Evolutionary conservation across 2,329 filamentous ascomycete genomes (phyloP).

Genomic region (Acephala macrosclerotiorum): DNA sequence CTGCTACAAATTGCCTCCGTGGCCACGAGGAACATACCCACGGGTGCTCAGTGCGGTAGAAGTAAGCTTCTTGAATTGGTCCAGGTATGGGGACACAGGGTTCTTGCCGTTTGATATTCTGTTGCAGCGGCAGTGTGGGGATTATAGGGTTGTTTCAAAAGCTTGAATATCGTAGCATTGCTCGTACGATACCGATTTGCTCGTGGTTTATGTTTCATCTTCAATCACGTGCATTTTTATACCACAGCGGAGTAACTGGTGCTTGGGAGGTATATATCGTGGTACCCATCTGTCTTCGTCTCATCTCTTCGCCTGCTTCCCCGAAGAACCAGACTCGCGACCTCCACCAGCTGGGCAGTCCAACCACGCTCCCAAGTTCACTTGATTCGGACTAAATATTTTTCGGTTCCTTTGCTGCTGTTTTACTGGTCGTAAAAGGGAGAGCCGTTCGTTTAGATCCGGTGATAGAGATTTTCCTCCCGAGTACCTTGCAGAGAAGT

Average conservation of each 20-base stretch:
- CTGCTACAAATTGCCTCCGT: slow-evolving; percentile 15
- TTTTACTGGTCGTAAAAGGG: slow-evolving; percentile 6
- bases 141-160: slow-evolving; percentile 12
- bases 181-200: neutral
- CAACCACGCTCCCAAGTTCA: neutral
- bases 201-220: slow-evolving; percentile 12
- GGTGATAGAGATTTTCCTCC: slow-evolving; percentile 6
- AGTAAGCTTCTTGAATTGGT: slow-evolving; percentile 8
- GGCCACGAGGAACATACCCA: neutral
- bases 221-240: slow-evolving; percentile 2
- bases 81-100: neutral
- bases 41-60: slow-evolving; percentile 4
- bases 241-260: neutral
- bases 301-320: neutral
- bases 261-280: slow-evolving; percentile 1
- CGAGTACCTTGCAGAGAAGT: neutral
- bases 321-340: neutral
- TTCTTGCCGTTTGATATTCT: slow-evolving; percentile 7
- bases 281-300: slow-evolving; percentile 5
- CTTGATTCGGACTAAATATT: neutral
- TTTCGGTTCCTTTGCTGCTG: neutral
- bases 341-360: neutral
- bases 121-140: slow-evolving; percentile 11
- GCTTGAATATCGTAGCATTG: slow-evolving; percentile 11
- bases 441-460: slow-evolving; percentile 12